Percentiles rank a stretch among this genome's conserved stretches.
Evolutionary conservation across 1,284 basidiomycete species (phyloP).

Genomic region (Ustilago sp.): DNA sequence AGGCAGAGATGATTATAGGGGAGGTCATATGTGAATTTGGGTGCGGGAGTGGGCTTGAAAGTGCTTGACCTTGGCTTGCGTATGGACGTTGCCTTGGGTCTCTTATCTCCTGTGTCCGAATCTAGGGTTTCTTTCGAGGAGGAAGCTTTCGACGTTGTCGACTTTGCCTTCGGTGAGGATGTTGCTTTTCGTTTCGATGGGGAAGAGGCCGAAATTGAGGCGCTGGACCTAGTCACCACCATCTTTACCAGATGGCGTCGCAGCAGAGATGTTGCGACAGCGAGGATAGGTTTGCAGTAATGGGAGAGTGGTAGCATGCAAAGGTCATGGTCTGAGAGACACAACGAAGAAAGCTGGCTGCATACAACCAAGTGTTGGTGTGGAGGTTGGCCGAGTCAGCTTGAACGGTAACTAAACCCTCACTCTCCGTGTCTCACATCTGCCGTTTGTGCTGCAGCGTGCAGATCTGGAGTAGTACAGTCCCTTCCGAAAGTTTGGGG

Average conservation of each 20-base stretch:
- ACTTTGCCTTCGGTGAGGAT: neutral
- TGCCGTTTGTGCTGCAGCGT: neutral
- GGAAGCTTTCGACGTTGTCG: neutral
- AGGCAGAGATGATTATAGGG: constrained; percentile 24
- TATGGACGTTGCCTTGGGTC: neutral
- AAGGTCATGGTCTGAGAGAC: neutral
- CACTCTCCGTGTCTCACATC: neutral
- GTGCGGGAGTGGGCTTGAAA: neutral
- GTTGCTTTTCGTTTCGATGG: neutral
- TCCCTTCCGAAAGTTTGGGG: too few species aligned
- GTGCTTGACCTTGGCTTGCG: neutral
- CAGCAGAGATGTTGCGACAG: neutral
- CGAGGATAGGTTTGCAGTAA: too few species aligned
- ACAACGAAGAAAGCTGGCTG: neutral
- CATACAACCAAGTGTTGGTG: constrained; percentile 29
- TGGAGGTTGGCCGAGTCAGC: constrained; percentile 21
- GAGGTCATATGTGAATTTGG: constrained; percentile 45
- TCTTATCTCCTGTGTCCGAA: neutral
- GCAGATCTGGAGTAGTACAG: neutral
- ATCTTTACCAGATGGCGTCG: neutral
- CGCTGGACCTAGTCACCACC: constrained; percentile 25
- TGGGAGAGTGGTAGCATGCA: too few species aligned
- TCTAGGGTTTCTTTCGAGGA: neutral
- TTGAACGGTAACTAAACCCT: constrained; percentile 1
- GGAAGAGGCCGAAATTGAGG: neutral